phyloP scores from a whole-genome alignment of 2,329 filamentous ascomycete species.

The Biscogniauxia sp. region DNA sequence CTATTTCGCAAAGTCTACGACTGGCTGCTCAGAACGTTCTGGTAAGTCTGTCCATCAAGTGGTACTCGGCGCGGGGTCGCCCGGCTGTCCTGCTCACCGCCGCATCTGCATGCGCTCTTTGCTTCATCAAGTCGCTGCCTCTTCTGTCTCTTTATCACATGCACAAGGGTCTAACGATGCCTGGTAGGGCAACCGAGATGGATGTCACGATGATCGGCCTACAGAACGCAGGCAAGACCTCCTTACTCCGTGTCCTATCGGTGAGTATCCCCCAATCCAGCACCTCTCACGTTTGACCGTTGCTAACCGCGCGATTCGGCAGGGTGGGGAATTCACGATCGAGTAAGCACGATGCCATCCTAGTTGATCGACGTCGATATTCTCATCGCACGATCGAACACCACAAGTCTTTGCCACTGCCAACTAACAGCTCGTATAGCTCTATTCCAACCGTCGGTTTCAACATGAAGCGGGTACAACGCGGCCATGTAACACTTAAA shows the following conservation, averaged over 20 bases:
- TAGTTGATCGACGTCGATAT: slow-evolving; percentile 10
- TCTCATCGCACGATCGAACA: slow-evolving; percentile 19
- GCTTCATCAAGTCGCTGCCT: slow-evolving; percentile 11
- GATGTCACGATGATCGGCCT: slow-evolving; percentile 98
- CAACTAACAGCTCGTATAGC: slow-evolving; percentile 55
- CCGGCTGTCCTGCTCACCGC: slow-evolving; percentile 24
- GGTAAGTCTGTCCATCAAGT: slow-evolving; percentile 56
- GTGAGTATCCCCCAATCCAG: slow-evolving; percentile 56
- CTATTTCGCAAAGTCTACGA: slow-evolving; percentile 95
- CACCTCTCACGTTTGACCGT: slow-evolving; percentile 6
- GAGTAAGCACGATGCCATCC: slow-evolving; percentile 67
- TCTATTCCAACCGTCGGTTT: slow-evolving; percentile 98
- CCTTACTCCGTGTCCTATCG: slow-evolving; percentile 86
- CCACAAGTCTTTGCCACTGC: slow-evolving; percentile 15
- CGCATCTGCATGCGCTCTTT: slow-evolving; percentile 22
- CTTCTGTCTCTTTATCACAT: slow-evolving; percentile 7
- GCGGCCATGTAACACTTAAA: slow-evolving; percentile 96
- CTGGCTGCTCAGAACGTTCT: slow-evolving; percentile 97
- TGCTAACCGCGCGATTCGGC: slow-evolving; percentile 23
- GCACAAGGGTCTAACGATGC: slow-evolving; percentile 18
- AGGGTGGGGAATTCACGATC: slow-evolving; percentile 98
- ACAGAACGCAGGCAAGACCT: slow-evolving; percentile 98
- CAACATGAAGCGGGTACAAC: slow-evolving; percentile 98
- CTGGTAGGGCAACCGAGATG: slow-evolving; percentile 91
- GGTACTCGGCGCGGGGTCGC: slow-evolving; percentile 28